Evolutionary conservation across 768 basidiomycete species (phyloP).

Genomic region (Hygrophorus pudorinus): DNA sequence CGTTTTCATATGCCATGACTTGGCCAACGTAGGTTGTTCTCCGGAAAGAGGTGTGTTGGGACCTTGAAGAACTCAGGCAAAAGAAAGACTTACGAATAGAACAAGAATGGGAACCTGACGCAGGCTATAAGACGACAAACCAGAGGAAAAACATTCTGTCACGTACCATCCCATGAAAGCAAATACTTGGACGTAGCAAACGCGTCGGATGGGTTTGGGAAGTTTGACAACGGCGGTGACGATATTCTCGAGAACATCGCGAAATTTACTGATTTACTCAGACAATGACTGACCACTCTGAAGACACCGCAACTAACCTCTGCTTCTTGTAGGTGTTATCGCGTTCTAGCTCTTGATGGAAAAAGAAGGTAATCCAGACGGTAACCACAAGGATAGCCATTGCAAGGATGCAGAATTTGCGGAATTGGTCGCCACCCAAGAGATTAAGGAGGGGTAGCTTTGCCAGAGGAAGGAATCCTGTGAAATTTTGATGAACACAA

Average conservation of each 20-base stretch:
- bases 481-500: neutral
- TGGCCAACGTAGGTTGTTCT: slow-evolving; percentile 93
- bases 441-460: slow-evolving; percentile 67
- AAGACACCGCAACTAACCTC: slow-evolving; percentile 21
- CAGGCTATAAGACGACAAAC: neutral
- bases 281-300: neutral
- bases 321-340: slow-evolving; percentile 29
- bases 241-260: slow-evolving; percentile 77
- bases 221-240: slow-evolving; percentile 60
- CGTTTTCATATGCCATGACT: slow-evolving; percentile 77
- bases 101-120: slow-evolving; percentile 91
- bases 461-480: slow-evolving; percentile 84
- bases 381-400: slow-evolving; percentile 70
- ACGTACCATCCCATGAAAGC: slow-evolving; percentile 93
- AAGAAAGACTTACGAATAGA: slow-evolving; percentile 58
- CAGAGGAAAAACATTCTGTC: neutral
- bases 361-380: slow-evolving; percentile 83
- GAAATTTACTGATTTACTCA: slow-evolving; percentile 34
- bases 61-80: neutral
- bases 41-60: neutral
- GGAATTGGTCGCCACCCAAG: slow-evolving; percentile 87
- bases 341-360: slow-evolving; percentile 70
- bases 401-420: slow-evolving; percentile 88
- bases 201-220: slow-evolving; percentile 76
- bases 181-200: slow-evolving; percentile 89